These are phyloP conservation scores for Populus ilicifolia DNA, from an alignment of 345 rosid species.

Conservation along the genomic window DNA sequence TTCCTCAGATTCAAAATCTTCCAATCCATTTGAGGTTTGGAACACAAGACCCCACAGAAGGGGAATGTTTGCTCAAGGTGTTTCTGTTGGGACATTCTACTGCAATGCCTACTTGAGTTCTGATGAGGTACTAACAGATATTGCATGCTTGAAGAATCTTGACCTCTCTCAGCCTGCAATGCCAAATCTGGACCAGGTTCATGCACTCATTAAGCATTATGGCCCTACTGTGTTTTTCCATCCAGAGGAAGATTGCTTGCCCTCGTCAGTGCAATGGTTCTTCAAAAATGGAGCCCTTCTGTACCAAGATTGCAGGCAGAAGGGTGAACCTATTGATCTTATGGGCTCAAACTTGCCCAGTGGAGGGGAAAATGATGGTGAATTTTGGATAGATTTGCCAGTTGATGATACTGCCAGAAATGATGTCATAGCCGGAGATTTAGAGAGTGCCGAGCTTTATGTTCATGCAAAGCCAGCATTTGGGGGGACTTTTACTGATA, in stretches of 20 bases:
- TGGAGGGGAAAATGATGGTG: constrained; percentile 67
- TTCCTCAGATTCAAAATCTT: constrained; percentile 30
- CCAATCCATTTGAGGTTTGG: constrained; percentile 58
- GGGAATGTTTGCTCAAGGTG: constrained; percentile 66
- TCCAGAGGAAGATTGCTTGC: constrained; percentile 77
- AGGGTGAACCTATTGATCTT: constrained; percentile 45
- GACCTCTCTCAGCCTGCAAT: constrained; percentile 50
- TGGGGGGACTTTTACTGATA: constrained; percentile 88
- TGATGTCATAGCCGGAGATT: constrained; percentile 48
- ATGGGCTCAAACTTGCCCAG: constrained; percentile 63
- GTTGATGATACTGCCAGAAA: constrained; percentile 49
- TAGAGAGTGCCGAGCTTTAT: constrained; percentile 76
- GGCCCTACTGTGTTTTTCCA: constrained; percentile 90
- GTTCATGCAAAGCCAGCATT: constrained; percentile 82
- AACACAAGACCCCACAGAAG: constrained; percentile 57
- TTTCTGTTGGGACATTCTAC: constrained; percentile 78
- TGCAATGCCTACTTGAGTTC: constrained; percentile 44
- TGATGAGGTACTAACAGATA: constrained; percentile 33
- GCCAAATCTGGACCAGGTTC: constrained; percentile 81
- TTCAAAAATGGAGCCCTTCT: constrained; percentile 80
- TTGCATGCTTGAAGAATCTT: constrained; percentile 78
- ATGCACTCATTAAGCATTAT: constrained; percentile 59
- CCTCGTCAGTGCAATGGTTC: constrained; percentile 87
- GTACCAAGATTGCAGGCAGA: constrained; percentile 40
- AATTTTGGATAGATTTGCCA: constrained; percentile 81